These are phyloP conservation scores for Gnomoniopsis sp. DNA, from an alignment of 2,329 filamentous ascomycete genomes.

Conservation along the genomic window DNA sequence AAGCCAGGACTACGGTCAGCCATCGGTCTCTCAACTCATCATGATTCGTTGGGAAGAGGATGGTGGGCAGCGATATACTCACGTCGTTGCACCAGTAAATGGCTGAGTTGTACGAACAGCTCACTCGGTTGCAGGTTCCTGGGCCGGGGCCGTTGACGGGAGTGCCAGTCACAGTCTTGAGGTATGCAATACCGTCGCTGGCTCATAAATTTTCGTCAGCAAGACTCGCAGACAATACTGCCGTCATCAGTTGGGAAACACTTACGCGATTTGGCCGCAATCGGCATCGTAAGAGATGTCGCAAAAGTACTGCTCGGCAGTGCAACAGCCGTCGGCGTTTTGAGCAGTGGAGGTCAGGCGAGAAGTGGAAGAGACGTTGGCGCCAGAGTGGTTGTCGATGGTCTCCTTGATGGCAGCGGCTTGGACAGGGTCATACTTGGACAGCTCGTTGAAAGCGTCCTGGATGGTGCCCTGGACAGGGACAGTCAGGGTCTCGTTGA, in stretches of 20 bases:
- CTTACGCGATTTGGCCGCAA: background rate
- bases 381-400: background rate
- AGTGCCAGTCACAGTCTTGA: background rate
- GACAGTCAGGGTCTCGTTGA: background rate
- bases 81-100: constrained; percentile 6
- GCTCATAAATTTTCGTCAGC: background rate
- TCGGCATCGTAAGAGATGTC: background rate
- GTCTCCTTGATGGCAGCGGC: background rate
- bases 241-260: background rate
- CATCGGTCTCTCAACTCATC: background rate
- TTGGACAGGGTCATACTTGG: background rate
- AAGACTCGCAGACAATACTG: background rate
- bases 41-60: background rate
- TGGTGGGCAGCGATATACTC: background rate
- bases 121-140: background rate
- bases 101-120: background rate
- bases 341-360: background rate
- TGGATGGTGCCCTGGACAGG: background rate
- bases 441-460: background rate
- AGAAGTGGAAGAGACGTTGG: background rate
- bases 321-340: background rate
- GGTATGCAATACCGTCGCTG: background rate
- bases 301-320: background rate
- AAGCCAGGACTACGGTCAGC: background rate
- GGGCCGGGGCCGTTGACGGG: background rate